These are phyloP conservation scores for Sanguinoderma infundibulare DNA, from an alignment of 1,284 basidiomycete genomes.

Conservation along the genomic window DNA sequence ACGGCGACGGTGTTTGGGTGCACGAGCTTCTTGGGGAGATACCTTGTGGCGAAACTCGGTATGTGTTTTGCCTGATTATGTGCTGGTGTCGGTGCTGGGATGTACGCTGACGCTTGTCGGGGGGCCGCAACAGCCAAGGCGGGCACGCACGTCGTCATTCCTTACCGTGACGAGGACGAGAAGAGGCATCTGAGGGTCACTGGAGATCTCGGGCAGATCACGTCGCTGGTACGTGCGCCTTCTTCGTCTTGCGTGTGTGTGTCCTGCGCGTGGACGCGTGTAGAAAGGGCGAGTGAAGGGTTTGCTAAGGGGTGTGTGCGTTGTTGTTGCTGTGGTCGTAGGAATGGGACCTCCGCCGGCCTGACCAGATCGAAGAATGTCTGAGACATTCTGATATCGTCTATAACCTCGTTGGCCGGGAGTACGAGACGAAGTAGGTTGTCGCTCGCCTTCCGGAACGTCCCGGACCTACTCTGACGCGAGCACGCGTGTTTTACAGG, in stretches of 20 bases:
- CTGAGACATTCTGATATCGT: conserved; percentile 96
- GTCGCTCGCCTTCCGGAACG: neutral
- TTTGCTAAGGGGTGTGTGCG: neutral
- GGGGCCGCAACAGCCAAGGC: conserved; percentile 66
- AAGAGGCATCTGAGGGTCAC: conserved; percentile 90
- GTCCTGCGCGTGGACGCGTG: conserved; percentile 2
- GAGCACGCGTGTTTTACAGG: conserved; percentile 17
- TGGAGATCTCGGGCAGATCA: conserved; percentile 97
- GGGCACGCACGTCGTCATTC: conserved; percentile 94
- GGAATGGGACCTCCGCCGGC: conserved; percentile 95
- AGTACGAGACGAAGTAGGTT: conserved; percentile 77
- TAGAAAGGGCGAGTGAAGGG: neutral
- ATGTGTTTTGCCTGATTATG: conserved; percentile 33
- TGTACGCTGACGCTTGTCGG: conserved; percentile 4
- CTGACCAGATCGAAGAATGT: conserved; percentile 92
- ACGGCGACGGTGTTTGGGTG: conserved; percentile 96
- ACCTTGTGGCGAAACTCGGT: conserved; percentile 93
- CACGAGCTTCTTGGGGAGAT: conserved; percentile 95
- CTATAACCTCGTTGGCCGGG: conserved; percentile 91
- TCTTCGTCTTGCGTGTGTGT: neutral
- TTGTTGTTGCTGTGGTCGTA: too few species aligned
- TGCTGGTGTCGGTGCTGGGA: neutral
- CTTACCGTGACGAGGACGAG: conserved; percentile 96
- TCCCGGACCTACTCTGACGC: neutral
- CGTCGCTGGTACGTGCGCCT: conserved; percentile 76